A percentile compares a stretch with the other conserved stretches of the same genome.
Conservation (phyloP, 768 basidiomycete species). For the Ramaria sp. region DNA sequence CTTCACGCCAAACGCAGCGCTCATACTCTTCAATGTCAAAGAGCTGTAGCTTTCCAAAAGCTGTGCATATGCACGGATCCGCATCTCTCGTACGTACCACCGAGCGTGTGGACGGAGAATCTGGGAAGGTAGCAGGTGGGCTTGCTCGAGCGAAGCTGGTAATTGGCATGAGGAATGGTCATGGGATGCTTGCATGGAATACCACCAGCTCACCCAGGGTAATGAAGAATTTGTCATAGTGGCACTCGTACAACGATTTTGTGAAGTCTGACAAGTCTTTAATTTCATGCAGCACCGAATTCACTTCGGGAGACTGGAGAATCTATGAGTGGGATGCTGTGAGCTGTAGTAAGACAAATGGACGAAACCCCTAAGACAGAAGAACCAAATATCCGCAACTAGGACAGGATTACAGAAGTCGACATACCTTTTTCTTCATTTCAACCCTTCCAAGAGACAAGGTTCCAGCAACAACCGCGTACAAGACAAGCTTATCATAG, state of each 20-base stretch:
- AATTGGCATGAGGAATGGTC: neutral
- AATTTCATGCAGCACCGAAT: constrained; percentile 70
- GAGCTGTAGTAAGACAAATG: neutral
- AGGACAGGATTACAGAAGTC: too few species aligned
- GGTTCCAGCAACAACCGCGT: constrained; percentile 73
- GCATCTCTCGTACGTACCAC: constrained; percentile 91
- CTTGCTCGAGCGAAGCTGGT: constrained; percentile 79
- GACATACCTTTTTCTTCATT: constrained; percentile 76
- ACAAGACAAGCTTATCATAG: constrained; percentile 83
- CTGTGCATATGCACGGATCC: constrained; percentile 87
- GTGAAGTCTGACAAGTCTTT: constrained; percentile 76
- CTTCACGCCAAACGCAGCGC: constrained; percentile 81
- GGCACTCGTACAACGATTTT: constrained; percentile 83
- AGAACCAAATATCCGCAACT: neutral
- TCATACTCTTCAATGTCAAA: constrained; percentile 80
- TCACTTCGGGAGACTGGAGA: constrained; percentile 80
- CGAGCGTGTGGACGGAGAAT: constrained; percentile 78
- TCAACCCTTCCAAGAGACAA: constrained; percentile 73
- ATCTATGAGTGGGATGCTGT: constrained; percentile 36
- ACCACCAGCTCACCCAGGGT: constrained; percentile 52
- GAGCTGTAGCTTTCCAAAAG: constrained; percentile 86
- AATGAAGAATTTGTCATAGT: constrained; percentile 90
- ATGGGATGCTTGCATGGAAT: neutral
- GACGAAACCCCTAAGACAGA: neutral
- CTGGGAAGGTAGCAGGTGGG: constrained; percentile 78